A percentile compares a stretch with the other conserved stretches of the same genome.
These are phyloP conservation scores for Fusarium xylarioides DNA, from an alignment of 2,329 filamentous ascomycete genomes.

Conservation along the genomic window DNA sequence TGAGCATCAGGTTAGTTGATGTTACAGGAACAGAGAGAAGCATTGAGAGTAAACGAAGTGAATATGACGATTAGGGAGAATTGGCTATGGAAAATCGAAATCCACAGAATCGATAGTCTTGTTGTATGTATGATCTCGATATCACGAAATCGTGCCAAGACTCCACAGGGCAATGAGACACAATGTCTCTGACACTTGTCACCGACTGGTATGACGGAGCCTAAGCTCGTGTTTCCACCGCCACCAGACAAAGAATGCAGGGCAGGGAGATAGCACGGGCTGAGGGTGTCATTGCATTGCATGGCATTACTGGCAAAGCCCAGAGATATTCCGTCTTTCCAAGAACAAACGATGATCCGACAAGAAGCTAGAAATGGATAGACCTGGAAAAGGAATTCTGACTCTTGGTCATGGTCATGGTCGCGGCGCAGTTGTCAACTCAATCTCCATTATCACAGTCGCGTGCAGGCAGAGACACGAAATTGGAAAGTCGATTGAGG, in stretches of 20 bases:
- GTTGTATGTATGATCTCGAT: background rate
- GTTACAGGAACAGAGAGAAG: background rate
- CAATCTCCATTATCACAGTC: background rate
- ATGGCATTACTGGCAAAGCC: conserved; percentile 16
- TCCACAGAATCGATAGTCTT: conserved; percentile 17
- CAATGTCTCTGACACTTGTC: conserved; percentile 7
- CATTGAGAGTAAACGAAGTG: background rate
- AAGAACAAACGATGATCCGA: conserved; percentile 6
- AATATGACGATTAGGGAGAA: conserved; percentile 6
- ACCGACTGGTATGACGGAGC: conserved; percentile 20
- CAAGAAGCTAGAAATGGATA: background rate
- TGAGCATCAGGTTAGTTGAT: background rate
- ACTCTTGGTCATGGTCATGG: conserved; percentile 5
- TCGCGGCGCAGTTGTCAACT: background rate
- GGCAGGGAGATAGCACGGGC: conserved; percentile 6
- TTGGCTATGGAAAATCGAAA: conserved; percentile 26
- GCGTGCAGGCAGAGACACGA: background rate
- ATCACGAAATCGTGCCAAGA: background rate
- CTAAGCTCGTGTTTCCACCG: conserved; percentile 10
- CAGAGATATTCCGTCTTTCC: conserved; percentile 2
- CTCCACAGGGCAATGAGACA: conserved; percentile 28
- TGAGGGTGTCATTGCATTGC: background rate
- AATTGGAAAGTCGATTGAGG: background rate
- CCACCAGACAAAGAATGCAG: conserved; percentile 20
- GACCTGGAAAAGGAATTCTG: background rate